Percentiles rank a stretch among this genome's conserved stretches.
Evolutionary conservation across 179 eudicot genomes (phyloP).

Genomic region (Spergularia azorica): DNA sequence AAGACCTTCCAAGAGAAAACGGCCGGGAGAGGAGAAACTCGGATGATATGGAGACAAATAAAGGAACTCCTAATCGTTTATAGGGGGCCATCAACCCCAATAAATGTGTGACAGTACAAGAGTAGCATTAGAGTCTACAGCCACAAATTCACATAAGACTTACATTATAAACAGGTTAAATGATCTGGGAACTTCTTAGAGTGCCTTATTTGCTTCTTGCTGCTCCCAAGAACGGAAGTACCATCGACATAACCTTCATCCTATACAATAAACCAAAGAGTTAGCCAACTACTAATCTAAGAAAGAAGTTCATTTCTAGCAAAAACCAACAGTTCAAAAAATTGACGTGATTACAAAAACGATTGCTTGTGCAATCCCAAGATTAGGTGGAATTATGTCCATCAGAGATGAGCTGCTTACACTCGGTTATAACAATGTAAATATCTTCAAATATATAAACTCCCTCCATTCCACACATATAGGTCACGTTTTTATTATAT

Average conservation of each 20-base stretch:
- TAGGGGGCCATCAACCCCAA: not conserved
- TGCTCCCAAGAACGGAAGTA: slow-evolving; percentile 12
- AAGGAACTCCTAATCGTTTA: too few species aligned
- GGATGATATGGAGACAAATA: too few species aligned
- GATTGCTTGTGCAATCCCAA: not conserved
- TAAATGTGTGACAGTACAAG: too few species aligned
- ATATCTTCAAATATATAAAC: not conserved
- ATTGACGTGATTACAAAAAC: not conserved
- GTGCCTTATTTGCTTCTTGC: slow-evolving; percentile 39
- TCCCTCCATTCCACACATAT: not conserved
- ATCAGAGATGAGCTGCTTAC: not conserved
- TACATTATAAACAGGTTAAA: not conserved
- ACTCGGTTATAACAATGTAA: too few species aligned
- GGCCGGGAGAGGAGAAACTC: too few species aligned
- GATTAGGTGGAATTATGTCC: slow-evolving; percentile 1
- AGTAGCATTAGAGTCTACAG: not conserved
- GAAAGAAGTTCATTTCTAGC: not conserved
- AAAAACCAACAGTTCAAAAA: not conserved
- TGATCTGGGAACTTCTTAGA: slow-evolving; percentile 26
- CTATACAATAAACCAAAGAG: slow-evolving; percentile 31
- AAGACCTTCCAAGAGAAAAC: too few species aligned
- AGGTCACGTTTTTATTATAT: too few species aligned
- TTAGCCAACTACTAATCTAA: not conserved
- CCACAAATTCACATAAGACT: not conserved
- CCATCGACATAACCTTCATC: slow-evolving; percentile 55